Evolutionary conservation across 2,329 filamentous ascomycete species (phyloP), one percentile per base, ranked within the genome.

Genomic region (Trichophaea hybrida): DNA sequence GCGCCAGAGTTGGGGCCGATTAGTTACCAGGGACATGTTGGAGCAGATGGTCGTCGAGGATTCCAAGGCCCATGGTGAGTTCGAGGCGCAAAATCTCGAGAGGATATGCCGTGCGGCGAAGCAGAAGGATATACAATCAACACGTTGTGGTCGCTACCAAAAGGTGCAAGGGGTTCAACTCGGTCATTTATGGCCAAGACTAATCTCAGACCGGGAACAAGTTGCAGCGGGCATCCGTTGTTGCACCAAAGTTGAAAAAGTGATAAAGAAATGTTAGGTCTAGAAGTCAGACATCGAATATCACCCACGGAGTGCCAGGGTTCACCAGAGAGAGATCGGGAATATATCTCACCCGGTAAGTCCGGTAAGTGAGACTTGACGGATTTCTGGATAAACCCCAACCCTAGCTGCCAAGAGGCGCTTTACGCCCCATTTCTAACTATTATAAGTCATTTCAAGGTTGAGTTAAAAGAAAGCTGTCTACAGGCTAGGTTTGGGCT

Each of bases 1-100:
- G n/a, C 12, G 12, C 24, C 8, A 35, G 43, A n/a, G 37, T 43
- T 34, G 15, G 32, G n/a, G 54, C 6, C 4, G 1, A 6, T 24
- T 52, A 65, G 76, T 70, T 75, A 89, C 86, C 87, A 61, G 88
- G 88, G 62, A 91, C 86, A 71, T 86, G 79, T 68, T 80, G 78
- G 66, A 82, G 76, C 68, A 77, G 76, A 69, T 70, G 76, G 69
- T 85, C 80, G 68, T 90, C 82, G 60, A 93, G 76, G 61, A 94
- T 81, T 55, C 86, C 85, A 64, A 93, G 76, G 49, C 82, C 82
- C 83, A 85, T 86, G 68, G 12, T 57, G 33, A 46, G 24, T 24
- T 24, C 24, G 24, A 24, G 24, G 24, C 24, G 24, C 24, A 24
- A 24, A 40, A 38, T 46, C 38, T 50, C 40, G 32, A 33, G 49